phyloP scores from a whole-genome alignment of 805 yeast genomes.

The Metschnikowia similis region DNA sequence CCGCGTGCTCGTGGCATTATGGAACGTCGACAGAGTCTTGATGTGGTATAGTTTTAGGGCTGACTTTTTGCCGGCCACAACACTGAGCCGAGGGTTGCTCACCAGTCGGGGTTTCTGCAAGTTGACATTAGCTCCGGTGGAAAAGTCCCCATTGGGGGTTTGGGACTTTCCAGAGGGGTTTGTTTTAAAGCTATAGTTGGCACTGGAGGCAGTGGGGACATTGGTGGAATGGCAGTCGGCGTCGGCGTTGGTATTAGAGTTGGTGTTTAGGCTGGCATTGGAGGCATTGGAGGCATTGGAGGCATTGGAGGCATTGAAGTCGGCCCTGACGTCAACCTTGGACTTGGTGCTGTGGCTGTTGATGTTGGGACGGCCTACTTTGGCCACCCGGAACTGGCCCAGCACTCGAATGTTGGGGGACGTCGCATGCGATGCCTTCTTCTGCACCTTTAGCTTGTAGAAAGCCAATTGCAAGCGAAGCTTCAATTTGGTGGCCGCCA shows the following conservation, averaged over 20 bases:
- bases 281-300: background rate
- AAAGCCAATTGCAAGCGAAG: conserved; percentile 40
- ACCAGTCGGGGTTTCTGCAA: conserved; percentile 9
- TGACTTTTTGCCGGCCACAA: conserved; percentile 19
- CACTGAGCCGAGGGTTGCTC: conserved; percentile 10
- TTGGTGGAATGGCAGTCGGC: too few species aligned
- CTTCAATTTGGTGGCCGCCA: conserved; percentile 42
- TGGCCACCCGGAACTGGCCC: background rate
- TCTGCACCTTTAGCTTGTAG: conserved; percentile 30
- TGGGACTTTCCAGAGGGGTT: too few species aligned
- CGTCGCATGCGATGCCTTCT: conserved; percentile 11
- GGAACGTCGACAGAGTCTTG: conserved; percentile 32
- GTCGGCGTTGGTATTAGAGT: too few species aligned
- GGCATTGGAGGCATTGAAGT: background rate
- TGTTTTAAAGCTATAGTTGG: too few species aligned
- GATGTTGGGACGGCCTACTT: background rate
- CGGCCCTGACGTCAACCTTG: background rate
- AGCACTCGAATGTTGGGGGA: conserved; percentile 12
- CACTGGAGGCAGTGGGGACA: too few species aligned
- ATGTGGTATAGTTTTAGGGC: conserved; percentile 34
- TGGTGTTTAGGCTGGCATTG: background rate
- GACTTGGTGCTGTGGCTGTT: background rate
- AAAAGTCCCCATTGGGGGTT: conserved; percentile 1
- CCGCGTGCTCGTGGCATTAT: conserved; percentile 14
- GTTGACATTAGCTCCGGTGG: conserved; percentile 15